Base-by-base conservation (phyloP, 208 protist genomes). In the Wallacemonas sp. region DNA sequence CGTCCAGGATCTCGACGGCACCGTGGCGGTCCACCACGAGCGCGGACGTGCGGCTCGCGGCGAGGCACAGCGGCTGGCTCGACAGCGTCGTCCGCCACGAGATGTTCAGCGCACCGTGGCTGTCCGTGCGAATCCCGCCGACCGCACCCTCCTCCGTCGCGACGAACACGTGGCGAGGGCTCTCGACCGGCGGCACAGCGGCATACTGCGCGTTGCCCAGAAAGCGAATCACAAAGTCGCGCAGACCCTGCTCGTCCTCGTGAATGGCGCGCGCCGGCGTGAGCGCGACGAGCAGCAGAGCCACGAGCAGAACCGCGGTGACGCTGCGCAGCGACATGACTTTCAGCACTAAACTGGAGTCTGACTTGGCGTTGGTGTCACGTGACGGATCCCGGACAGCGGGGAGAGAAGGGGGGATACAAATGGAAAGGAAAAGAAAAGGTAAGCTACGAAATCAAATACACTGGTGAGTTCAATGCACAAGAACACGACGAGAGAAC, bases 221-320 rank as follows among this genome's bases (percentile, higher is more conserved):
- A 61, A 89, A 82, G 52, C 81, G 84, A 41, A 90, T 61, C 14
- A 91, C 67, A 84, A 86, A 96, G 57, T 96, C 91, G 14, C 87
- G 84, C 42, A 89, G 67, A 10, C 91, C 91, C 39, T 90, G 81
- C 65, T 96, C 91, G 74, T 96, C 91, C 49, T 90, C 91, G 55
- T 96, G 91, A 44, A 96, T 91, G 23, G 84, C 85, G 8, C 12
- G n/a, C 14, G 54, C 57, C 28, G 76, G 46, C 4, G 70, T 32
- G 22, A 25, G 39, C 25, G n/a, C 39, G 5, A 59, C 46, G 44
- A 70, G 36, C 8, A 71, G 38, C 20, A 71, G 22, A 23, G 22
- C 41, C 23, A 33, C 44, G n/a, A 41, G 7, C 10, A 38, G 33
- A 25, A 59, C 16, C 12, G 22, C 18, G 4, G 52, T 25, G n/a